Conservation (phyloP, 2,329 filamentous ascomycete species). For the Atkinsonella texensis region DNA sequence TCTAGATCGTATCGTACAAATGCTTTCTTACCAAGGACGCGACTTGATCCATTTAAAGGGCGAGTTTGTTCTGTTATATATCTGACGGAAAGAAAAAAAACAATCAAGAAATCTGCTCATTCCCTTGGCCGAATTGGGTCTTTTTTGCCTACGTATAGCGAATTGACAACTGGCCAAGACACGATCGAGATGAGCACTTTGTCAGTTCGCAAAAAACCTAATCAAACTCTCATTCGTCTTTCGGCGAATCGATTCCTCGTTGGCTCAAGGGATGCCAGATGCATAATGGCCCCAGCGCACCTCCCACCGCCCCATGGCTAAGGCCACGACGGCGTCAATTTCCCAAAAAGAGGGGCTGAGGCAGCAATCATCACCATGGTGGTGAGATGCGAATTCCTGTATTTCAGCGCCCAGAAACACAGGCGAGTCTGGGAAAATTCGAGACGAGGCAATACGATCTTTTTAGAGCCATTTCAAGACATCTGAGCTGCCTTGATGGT, state of each 20-base stretch:
- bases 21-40: neutral
- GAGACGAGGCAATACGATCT: neutral
- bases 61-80: too few species aligned
- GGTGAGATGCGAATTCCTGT: slow-evolving; percentile 2
- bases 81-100: too few species aligned
- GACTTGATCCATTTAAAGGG: neutral
- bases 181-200: neutral
- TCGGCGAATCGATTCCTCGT: slow-evolving; percentile 1
- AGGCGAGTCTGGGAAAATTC: slow-evolving; percentile 14
- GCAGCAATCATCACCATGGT: slow-evolving; percentile 9
- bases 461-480: slow-evolving; percentile 7
- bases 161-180: neutral
- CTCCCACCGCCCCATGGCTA: slow-evolving; percentile 5
- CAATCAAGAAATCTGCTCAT: neutral
- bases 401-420: slow-evolving; percentile 13
- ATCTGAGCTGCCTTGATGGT: slow-evolving; percentile 17
- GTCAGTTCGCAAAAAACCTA: neutral
- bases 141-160: neutral
- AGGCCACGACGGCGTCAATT: slow-evolving; percentile 10
- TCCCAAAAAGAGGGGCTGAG: slow-evolving; percentile 11
- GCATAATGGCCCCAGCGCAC: slow-evolving; percentile 1
- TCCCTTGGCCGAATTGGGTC: neutral
- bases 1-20: neutral
- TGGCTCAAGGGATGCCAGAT: slow-evolving; percentile 2
- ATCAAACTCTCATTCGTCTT: neutral